Conservation (phyloP, 1,284 basidiomycete species). For the Cryptococcus sp. region DNA sequence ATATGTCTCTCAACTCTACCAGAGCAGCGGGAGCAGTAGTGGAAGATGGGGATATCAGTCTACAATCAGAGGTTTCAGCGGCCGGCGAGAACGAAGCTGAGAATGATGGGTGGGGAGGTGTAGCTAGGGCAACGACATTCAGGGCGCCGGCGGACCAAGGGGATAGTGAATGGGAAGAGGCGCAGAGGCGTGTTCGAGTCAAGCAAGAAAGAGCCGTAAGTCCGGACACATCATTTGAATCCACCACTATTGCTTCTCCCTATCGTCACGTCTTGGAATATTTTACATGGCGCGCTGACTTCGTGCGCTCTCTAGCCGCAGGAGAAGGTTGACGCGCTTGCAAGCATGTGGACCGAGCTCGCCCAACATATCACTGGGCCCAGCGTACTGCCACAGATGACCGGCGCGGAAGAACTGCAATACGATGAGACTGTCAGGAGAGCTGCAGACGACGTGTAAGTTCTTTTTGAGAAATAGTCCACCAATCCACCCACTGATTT, state of each 20-base stretch:
- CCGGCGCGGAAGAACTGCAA: constrained; percentile 23
- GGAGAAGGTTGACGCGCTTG: constrained; percentile 38
- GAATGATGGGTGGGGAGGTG: constrained; percentile 14
- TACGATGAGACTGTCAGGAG: constrained; percentile 23
- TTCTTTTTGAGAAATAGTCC: constrained; percentile 2
- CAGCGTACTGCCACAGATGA: constrained; percentile 29
- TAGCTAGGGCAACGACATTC: not conserved
- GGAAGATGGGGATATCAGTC: not conserved
- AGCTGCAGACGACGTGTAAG: constrained; percentile 31
- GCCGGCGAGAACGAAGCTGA: not conserved
- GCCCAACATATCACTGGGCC: constrained; percentile 27
- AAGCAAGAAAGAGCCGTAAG: constrained; percentile 40
- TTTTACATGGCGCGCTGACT: constrained; percentile 1
- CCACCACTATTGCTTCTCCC: not conserved
- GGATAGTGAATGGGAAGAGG: constrained; percentile 46
- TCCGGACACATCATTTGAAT: not conserved
- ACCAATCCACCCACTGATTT: constrained; percentile 5
- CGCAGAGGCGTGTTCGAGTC: constrained; percentile 35
- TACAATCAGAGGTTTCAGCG: not conserved
- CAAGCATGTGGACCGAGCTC: constrained; percentile 44
- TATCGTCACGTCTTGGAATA: not conserved
- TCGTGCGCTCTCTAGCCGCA: constrained; percentile 27
- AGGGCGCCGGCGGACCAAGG: not conserved
- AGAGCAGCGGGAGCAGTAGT: no score
- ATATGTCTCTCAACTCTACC: no score